phyloP scores from a whole-genome alignment of 1,139 yeast genomes.

The Pichia sp. region DNA sequence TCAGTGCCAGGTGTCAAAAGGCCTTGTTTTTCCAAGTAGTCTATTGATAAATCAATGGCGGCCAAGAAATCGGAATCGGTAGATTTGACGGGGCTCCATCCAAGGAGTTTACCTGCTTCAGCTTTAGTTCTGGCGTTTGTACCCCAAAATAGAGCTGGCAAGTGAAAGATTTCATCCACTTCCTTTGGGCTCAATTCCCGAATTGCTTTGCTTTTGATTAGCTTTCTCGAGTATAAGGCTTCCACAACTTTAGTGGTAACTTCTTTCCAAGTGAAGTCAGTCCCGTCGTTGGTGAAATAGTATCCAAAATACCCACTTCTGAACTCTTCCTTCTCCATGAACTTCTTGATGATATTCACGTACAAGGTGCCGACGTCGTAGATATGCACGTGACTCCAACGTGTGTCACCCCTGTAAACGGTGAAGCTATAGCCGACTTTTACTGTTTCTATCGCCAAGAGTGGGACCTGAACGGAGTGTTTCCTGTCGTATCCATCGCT shows the following conservation, averaged over 20 bases:
- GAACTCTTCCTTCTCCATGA: background rate
- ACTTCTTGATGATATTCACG: background rate
- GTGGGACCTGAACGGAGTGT: slow-evolving; percentile 5
- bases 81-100: slow-evolving; percentile 4
- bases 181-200: background rate
- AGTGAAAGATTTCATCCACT: background rate
- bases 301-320: slow-evolving; percentile 4
- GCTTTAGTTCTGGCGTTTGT: slow-evolving; percentile 2
- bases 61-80: background rate
- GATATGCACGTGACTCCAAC: slow-evolving; percentile 7
- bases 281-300: slow-evolving; percentile 4
- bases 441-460: background rate
- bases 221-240: background rate
- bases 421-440: slow-evolving; percentile 4
- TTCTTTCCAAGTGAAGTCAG: slow-evolving; percentile 1
- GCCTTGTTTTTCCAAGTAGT: slow-evolving; percentile 1
- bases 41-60: slow-evolving; percentile 1
- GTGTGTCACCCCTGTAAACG: slow-evolving; percentile 6
- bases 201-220: background rate
- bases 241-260: background rate
- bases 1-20: background rate
- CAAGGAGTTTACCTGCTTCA: background rate
- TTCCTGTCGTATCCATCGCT: slow-evolving; percentile 1
- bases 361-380: slow-evolving; percentile 4
- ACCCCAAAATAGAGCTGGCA: slow-evolving; percentile 9